These are phyloP conservation scores for Aspergillus viridinutans DNA, from an alignment of 2,329 filamentous ascomycete genomes.

Conservation along the genomic window DNA sequence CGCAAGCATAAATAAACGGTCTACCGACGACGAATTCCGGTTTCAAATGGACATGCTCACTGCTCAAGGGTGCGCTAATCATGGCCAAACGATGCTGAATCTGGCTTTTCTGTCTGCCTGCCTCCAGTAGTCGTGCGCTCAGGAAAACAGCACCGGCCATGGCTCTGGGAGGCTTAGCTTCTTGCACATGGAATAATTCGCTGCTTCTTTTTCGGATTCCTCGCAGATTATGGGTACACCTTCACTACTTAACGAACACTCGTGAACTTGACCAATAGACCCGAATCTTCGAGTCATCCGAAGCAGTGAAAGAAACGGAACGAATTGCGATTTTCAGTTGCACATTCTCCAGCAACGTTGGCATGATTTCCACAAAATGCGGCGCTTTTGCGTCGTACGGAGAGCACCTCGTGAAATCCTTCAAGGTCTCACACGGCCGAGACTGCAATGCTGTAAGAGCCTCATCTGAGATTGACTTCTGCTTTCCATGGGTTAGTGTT, in stretches of 20 bases:
- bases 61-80: background rate
- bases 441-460: background rate
- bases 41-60: background rate
- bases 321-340: background rate
- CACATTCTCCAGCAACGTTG: background rate
- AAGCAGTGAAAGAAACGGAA: background rate
- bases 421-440: background rate
- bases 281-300: background rate
- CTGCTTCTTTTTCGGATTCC: too few relatives aligned
- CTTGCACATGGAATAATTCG: background rate
- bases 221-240: background rate
- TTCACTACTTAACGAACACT: background rate
- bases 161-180: background rate
- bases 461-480: background rate
- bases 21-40: background rate
- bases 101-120: background rate
- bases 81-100: background rate
- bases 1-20: slow-evolving; percentile 19
- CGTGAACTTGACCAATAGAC: background rate
- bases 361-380: background rate
- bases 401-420: background rate
- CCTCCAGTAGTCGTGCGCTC: background rate
- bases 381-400: background rate
- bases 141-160: background rate
- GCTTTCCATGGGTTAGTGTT: background rate